These are phyloP conservation scores for Casuarina equisetifolia DNA, from an alignment of 306 rosid species.

Conservation along the genomic window DNA sequence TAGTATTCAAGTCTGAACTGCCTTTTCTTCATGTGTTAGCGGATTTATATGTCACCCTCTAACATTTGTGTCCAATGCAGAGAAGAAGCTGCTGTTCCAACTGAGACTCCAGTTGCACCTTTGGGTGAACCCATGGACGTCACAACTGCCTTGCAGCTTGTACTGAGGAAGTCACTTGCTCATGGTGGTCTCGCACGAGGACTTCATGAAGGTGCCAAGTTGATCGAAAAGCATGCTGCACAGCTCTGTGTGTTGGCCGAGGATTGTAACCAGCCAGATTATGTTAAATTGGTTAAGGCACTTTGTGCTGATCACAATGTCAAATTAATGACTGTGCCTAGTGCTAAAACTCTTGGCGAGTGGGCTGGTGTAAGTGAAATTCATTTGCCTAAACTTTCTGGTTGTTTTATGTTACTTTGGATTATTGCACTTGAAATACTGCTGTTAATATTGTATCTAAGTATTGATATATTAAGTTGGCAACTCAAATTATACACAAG, in stretches of 20 bases:
- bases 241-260: slow-evolving; percentile 86
- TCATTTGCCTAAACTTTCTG: background rate
- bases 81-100: slow-evolving; percentile 43
- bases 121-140: slow-evolving; percentile 54
- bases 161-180: slow-evolving; percentile 78
- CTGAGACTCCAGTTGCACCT: slow-evolving; percentile 35
- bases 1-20: background rate
- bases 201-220: slow-evolving; percentile 77
- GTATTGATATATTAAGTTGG: background rate
- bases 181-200: slow-evolving; percentile 86
- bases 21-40: background rate
- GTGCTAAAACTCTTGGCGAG: slow-evolving; percentile 89
- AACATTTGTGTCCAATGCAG: slow-evolving; percentile 22
- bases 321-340: slow-evolving; percentile 69
- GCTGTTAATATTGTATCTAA: no score
- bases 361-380: slow-evolving; percentile 87
- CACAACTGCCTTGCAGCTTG: slow-evolving; percentile 67
- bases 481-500: background rate
- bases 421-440: background rate
- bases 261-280: slow-evolving; percentile 86
- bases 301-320: slow-evolving; percentile 86
- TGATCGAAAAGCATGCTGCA: slow-evolving; percentile 78
- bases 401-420: background rate
- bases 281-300: slow-evolving; percentile 75
- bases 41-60: background rate